Evolutionary conservation across 371 early-diverging fungal genomes (phyloP), one percentile per base, ranked within the genome.

Genomic region (Haplosporangium sp.): DNA sequence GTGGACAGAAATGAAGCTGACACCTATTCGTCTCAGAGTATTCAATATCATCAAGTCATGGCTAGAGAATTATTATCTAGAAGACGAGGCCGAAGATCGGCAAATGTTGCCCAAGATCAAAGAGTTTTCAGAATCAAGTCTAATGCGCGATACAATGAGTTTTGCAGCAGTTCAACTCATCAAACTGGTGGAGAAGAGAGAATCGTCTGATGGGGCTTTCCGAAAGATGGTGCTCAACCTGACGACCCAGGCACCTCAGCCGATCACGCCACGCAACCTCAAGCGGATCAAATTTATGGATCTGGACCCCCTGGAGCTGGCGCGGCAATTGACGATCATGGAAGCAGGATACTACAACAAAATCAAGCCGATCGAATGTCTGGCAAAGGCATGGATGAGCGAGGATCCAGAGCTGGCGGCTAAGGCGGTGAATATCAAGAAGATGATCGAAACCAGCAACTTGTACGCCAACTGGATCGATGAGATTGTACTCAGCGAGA

Each of bases 311-410:
- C 73, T 95, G 13, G 99, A 99, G 80, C 57, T 98, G 29, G 98
- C 98, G 2, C 87, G 99, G 13, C 99, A 99, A 81, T 73, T 99
- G 60, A 97, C 96, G 2, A 83, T 98, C 56, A 90, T 96, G 67
- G 96, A 97, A 71, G 92, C 90, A 21, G 87, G 87, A 36, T 67
- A 93, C 14, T 98, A 94, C 74, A 90, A 87, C 81, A 88, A 88
- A 58, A 94, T 98, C 67, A 87, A 90, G 46, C 94, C 95, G 9
- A 85, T 90, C 58, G 98, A 98, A 83, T 93, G 95, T 67, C 73
- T 98, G 52, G 89, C 81, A 79, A 95, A 97, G 74, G 95, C 93
- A 10, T 98, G 98, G 98, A 87, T 91, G 59, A 81, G 89, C 53
- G 86, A 93, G 73, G 91, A 86, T 74, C 86, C 84, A 38, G 86